Base-by-base conservation (phyloP, 768 basidiomycete species). In the Amanita fuliginea region DNA sequence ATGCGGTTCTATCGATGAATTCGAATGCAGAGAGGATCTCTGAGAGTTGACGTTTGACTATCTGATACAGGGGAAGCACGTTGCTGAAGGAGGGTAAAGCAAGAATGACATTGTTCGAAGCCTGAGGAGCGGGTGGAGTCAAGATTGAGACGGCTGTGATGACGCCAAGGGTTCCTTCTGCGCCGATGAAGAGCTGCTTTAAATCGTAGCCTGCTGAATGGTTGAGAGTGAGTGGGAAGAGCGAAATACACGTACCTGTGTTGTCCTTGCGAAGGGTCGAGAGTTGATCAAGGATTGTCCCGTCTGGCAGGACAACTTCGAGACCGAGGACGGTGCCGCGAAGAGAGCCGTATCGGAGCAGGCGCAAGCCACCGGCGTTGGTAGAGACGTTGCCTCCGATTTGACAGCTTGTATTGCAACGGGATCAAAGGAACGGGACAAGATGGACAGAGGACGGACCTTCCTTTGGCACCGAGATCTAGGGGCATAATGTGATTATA, bases 11-110 rank as follows among this genome's bases (percentile, higher is more conserved):
- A 62, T 99, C 95, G 44, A 94, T 89, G 65, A 86, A 98, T 66
- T 99, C 95, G 65, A 98, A 98, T 0, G 96, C 95, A 6, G 91
- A 94, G 24, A 99, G 77, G 53, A 98, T 94, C 68, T 99, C 95
- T 9, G 92, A 92, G 6, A 97, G 68, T 54, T 88, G 80, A 7
- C 72, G 71, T 58, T 91, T 92, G 45, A 86, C 85, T 55, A 75
- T 79, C 61, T 81, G 78, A 67, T 83, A 97, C 18, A 97, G 74
- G 2, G 86, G 86, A 36, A 89, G 80, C 9, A 99, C 85, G 54
- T 86, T 88, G 46, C 85, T 79, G 63, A 91, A 98, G 22, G 78
- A 80, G 5, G 91, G 84, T 2, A 96, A 74, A 3, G 91, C 90
- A 42, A 99, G 76, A 54, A 99, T 85, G 55, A 94, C 81, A 59